Evolutionary conservation across 2,329 filamentous ascomycete species (phyloP).

Genomic region (Cordyceps pruinosa): DNA sequence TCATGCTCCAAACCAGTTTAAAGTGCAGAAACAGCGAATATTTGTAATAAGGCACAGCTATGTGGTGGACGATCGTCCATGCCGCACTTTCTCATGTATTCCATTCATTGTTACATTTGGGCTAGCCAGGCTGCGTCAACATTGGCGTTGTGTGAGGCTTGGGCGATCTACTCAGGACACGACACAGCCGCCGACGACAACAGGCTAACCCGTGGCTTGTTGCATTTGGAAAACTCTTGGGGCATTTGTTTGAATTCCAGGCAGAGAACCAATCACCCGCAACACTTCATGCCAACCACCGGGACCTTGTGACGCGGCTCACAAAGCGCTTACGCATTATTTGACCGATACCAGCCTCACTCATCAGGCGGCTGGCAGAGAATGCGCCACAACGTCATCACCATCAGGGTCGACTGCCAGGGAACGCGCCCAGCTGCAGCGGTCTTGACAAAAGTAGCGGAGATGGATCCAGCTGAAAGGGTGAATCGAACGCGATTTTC

Average conservation of each 20-base stretch:
- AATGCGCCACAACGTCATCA: neutral
- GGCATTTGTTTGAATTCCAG: too few relatives aligned
- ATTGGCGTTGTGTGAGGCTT: neutral
- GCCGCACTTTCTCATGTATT: neutral
- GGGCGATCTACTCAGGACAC: neutral
- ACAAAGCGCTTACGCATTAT: neutral
- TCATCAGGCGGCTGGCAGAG: neutral
- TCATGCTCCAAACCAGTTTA: neutral
- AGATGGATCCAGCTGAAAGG: neutral
- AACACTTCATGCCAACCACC: neutral
- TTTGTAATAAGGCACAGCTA: neutral
- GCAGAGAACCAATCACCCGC: neutral
- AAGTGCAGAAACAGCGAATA: neutral
- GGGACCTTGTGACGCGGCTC: neutral
- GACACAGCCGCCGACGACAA: too few relatives aligned
- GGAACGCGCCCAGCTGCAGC: neutral
- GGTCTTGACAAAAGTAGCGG: neutral
- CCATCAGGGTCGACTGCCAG: neutral
- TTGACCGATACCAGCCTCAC: too few relatives aligned
- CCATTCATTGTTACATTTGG: too few relatives aligned
- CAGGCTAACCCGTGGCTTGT: too few relatives aligned
- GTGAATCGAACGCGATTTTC: neutral
- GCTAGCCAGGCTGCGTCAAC: too few relatives aligned
- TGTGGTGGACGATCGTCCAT: neutral
- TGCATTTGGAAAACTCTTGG: too few relatives aligned